Evolutionary conservation across 257 asterid genomes (phyloP), one percentile per base, ranked within the genome.

Genomic region (Ajuga chamaepitys): DNA sequence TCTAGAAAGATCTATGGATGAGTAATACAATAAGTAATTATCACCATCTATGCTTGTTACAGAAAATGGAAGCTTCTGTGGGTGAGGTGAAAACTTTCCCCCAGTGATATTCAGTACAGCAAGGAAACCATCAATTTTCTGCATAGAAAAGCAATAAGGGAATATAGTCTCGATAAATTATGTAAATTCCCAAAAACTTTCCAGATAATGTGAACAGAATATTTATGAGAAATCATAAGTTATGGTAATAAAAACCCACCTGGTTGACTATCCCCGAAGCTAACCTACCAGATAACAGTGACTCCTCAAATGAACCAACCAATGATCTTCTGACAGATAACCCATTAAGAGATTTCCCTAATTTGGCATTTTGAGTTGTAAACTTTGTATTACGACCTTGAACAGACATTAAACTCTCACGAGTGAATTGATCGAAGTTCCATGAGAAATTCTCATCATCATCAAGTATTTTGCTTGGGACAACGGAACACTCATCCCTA

Each of bases 231-330:
- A 42, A 64, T 45, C 41, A 13, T 48, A 32, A 35, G 55, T 62
- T 55, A 64, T 26, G 26, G 4, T 7, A 40, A 56, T 58, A 34
- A 7, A 53, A 61, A 44, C 24, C 5, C 14, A 79, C 98, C 95
- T 86, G 95, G 73, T 79, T 85, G 35, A 80, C 82, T 10, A 76
- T 76, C 59, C 94, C 95, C 6, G 98, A 88, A 59, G 95, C 84
- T 71, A 91, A 77, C 66, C 95, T 85, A 64, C 98, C 98, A 58
- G 98, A 91, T 71, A 91, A 80, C 51, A 91, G 78, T 9, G 98
- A 91, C 78, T 88, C 98, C 80, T 88, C 98, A 51, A 91, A 91
- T 44, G 98, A 91, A 76, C 96, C 98, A 70, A 91, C 89, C 79
- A 91, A 78, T 22, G 98, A 91, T 78, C 90, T 86, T 70, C 78